Conservation (phyloP, 306 rosid genomes). For the Cicer cuneatum region DNA sequence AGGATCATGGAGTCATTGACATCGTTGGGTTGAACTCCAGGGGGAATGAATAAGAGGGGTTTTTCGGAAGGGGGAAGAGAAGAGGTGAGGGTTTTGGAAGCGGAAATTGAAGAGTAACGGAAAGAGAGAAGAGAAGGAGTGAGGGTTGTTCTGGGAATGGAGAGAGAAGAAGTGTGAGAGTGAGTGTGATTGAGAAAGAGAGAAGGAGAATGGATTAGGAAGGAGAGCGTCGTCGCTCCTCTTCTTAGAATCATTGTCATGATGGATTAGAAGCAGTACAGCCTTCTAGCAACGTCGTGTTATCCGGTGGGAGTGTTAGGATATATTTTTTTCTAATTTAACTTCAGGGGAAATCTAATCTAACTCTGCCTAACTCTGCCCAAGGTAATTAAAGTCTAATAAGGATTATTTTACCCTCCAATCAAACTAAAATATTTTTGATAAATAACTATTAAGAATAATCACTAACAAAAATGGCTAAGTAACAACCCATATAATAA, state of each 20-base stretch:
- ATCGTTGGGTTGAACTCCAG: conserved; percentile 68
- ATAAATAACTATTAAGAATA: background rate
- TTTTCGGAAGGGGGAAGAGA: conserved; percentile 44
- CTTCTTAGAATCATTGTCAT: conserved; percentile 54
- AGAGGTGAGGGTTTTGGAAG: conserved; percentile 51
- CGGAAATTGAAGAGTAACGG: conserved; percentile 46
- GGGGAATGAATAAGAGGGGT: conserved; percentile 68
- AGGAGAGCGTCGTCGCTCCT: conserved; percentile 40
- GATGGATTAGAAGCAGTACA: background rate
- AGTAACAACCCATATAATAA: conserved; percentile 28
- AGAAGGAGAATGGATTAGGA: conserved; percentile 43
- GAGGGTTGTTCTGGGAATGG: conserved; percentile 28
- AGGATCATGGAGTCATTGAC: conserved; percentile 70
- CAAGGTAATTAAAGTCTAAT: no score
- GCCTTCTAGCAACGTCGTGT: no score
- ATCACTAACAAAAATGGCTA: conserved; percentile 13
- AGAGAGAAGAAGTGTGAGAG: conserved; percentile 28
- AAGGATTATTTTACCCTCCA: no score
- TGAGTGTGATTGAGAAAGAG: no score
- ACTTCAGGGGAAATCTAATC: no score
- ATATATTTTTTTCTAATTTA: no score
- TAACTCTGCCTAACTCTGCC: no score
- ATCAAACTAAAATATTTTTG: no score
- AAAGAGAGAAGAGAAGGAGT: conserved; percentile 43
- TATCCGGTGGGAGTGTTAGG: no score